A percentile compares a stretch with the other conserved stretches of the same genome.
These are phyloP conservation scores for Rusavskia elegans DNA, from an alignment of 495 filamentous ascomycete species.

Conservation along the genomic window DNA sequence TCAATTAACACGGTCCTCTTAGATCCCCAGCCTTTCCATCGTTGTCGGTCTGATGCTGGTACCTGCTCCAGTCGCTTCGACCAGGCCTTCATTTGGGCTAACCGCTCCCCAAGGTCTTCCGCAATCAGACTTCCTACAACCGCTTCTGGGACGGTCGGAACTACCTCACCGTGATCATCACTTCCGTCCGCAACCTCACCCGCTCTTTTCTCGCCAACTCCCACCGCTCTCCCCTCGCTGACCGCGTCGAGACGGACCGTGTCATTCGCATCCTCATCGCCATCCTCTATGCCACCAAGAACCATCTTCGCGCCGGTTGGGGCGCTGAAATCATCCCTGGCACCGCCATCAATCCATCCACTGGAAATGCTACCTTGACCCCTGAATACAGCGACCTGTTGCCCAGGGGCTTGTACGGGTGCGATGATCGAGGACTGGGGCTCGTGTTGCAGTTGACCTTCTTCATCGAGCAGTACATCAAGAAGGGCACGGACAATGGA, in stretches of 20 bases:
- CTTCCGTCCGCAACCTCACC: constrained; percentile 45
- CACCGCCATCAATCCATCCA: constrained; percentile 21
- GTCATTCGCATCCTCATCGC: constrained; percentile 47
- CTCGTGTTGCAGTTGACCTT: constrained; percentile 50
- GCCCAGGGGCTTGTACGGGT: constrained; percentile 39
- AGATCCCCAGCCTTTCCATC: constrained; percentile 63
- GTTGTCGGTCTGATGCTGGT: constrained; percentile 68
- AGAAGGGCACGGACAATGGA: constrained; percentile 37
- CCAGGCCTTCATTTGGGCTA: neutral
- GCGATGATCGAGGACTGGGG: constrained; percentile 48
- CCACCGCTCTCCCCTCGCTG: constrained; percentile 16
- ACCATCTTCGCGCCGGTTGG: constrained; percentile 61
- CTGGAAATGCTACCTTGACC: constrained; percentile 31
- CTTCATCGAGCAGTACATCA: constrained; percentile 54
- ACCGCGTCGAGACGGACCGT: constrained; percentile 43
- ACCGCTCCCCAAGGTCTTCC: constrained; percentile 33
- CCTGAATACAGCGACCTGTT: constrained; percentile 46
- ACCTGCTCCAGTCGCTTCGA: neutral
- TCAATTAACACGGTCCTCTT: neutral
- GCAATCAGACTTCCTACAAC: constrained; percentile 56
- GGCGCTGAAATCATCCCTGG: constrained; percentile 34
- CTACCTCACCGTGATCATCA: constrained; percentile 39
- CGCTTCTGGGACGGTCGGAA: constrained; percentile 58
- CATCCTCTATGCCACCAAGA: constrained; percentile 60
- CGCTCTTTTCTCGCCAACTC: constrained; percentile 35